Evolutionary conservation across 805 yeast species (phyloP), one percentile per base, ranked within the genome.

Genomic region (Torulaspora indica): DNA sequence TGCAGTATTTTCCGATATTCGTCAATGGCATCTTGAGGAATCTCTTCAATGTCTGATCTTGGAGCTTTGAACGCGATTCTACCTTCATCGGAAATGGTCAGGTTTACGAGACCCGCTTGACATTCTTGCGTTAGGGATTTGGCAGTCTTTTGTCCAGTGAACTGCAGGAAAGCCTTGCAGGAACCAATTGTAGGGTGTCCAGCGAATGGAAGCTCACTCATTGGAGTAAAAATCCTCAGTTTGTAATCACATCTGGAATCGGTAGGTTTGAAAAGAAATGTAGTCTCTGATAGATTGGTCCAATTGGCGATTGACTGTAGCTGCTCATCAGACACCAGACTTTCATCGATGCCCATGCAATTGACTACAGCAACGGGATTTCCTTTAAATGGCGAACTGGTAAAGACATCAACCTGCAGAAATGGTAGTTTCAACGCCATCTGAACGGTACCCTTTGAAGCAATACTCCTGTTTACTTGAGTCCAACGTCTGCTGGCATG

Each of bases 151-250:
- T 63, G 60, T 2, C 52, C 57, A 4, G 68, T 60, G 14, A 64
- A 61, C 47, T 75, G 74, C 15, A 73, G 40, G n/a, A 66, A 63
- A 0, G 79, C 78, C 53, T 59, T 64, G 36, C 74, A 69, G 1
- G 78, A 63, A 3, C 83, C 84, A 25, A 78, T 51, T 0, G 81
- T 78, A 3, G 84, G 85, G 51, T 79, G 84, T 5, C 85, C 84
- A 1, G 85, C 83, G 64, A 78, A 79, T 6, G 81, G 80, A 18
- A 79, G 54, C 51, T 79, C 83, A 2, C 35, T 32, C 2, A 32
- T 48, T 1, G 79, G 75, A 0, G 75, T 66, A 54, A 77, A 78
- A 3, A 79, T 78, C 25, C 81, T 62, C 5, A 77, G 60, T 42
- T 57, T 64, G 57, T 78, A 79, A 55, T 74, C 75, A 4, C 75